phyloP scores from a whole-genome alignment of 208 protist genomes.

The Crithidia mellificae region DNA sequence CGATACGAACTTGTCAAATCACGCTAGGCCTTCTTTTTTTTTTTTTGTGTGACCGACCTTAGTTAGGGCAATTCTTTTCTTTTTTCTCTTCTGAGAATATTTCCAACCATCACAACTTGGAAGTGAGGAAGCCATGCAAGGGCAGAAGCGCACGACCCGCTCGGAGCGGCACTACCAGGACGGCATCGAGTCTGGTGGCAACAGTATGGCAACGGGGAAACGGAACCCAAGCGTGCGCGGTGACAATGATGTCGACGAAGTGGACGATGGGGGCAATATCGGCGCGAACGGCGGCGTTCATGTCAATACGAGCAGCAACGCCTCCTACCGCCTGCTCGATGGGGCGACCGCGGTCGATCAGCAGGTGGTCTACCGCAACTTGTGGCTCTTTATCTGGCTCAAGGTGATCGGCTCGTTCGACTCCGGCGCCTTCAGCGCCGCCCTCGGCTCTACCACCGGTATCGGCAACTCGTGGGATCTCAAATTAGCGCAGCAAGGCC shows the following conservation, averaged over 20 bases:
- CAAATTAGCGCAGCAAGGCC: conserved; percentile 56
- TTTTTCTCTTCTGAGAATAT: too few species aligned
- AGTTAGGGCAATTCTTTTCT: too few species aligned
- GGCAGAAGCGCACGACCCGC: conserved; percentile 11
- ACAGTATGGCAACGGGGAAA: neutral
- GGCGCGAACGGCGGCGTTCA: neutral
- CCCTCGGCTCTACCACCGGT: conserved; percentile 65
- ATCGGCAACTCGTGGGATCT: conserved; percentile 73
- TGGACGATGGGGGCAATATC: neutral
- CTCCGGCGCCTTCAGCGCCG: conserved; percentile 87
- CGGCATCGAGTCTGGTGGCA: neutral
- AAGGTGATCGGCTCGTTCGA: conserved; percentile 88
- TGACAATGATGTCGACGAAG: neutral
- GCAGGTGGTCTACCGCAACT: conserved; percentile 51
- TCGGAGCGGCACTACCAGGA: conserved; percentile 1
- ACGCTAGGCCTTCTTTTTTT: too few species aligned
- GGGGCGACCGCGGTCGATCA: conserved; percentile 10
- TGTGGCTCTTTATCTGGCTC: conserved; percentile 79
- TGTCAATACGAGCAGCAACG: neutral
- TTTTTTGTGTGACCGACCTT: too few species aligned
- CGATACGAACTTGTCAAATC: too few species aligned
- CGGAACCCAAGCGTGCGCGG: neutral
- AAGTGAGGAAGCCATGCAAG: conserved; percentile 9
- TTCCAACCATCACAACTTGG: too few species aligned
- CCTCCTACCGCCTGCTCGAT: conserved; percentile 10